These are phyloP conservation scores for Moesziomyces sp. DNA, from an alignment of 1,284 basidiomycete species.

Conservation along the genomic window DNA sequence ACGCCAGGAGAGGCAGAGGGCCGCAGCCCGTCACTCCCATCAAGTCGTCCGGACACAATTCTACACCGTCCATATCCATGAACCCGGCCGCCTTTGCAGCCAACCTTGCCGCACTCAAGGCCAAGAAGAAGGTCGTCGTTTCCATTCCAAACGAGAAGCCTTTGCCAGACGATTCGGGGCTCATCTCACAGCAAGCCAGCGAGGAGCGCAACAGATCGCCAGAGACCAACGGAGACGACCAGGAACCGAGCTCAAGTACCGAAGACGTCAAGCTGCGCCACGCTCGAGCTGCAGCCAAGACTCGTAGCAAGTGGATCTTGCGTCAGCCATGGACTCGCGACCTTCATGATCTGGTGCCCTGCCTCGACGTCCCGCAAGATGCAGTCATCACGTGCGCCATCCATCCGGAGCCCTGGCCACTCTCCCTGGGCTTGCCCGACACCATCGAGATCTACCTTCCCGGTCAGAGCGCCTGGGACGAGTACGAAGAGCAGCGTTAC, in stretches of 20 bases:
- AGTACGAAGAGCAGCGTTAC: conserved; percentile 39
- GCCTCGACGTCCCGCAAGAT: conserved; percentile 22
- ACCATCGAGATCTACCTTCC: conserved; percentile 63
- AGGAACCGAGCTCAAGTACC: not conserved
- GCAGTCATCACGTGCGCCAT: conserved; percentile 26
- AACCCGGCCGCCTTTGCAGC: conserved; percentile 55
- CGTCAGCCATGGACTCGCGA: conserved; percentile 16
- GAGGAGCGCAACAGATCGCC: not conserved
- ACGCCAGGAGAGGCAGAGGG: conserved; percentile 26
- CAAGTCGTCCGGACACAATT: conserved; percentile 60
- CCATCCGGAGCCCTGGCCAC: conserved; percentile 45
- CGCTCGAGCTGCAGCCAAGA: conserved; percentile 20
- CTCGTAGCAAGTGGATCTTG: conserved; percentile 28
- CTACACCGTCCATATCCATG: conserved; percentile 57
- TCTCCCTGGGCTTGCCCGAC: conserved; percentile 46
- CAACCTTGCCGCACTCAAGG: conserved; percentile 34
- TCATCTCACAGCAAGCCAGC: conserved; percentile 18
- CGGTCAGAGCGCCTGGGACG: conserved; percentile 59
- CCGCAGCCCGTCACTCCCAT: conserved; percentile 50
- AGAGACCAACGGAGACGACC: not conserved
- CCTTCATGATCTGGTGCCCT: conserved; percentile 10
- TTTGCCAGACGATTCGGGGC: conserved; percentile 22
- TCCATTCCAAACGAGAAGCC: conserved; percentile 35
- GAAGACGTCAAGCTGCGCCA: conserved; percentile 9
- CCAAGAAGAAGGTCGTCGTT: conserved; percentile 45